phyloP scores from a whole-genome alignment of 1,284 basidiomycete genomes.

The Cutaneotrichosporon sp. region DNA sequence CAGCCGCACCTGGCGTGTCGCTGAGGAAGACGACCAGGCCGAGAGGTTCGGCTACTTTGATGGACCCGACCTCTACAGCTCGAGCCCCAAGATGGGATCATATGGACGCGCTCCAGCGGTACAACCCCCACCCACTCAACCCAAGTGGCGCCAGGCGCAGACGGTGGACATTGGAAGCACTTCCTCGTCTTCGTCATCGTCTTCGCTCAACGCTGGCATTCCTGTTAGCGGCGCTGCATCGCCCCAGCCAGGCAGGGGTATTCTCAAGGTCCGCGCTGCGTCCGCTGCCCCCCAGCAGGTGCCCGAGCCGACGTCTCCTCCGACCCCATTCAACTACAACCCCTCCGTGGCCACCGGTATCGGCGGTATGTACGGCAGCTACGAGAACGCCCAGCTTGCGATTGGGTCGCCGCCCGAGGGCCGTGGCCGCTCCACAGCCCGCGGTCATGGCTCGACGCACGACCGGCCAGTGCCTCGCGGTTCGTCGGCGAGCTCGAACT shows the following conservation, averaged over 20 bases:
- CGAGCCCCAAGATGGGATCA: conserved; percentile 7
- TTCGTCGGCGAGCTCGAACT: conserved; percentile 26
- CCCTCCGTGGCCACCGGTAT: conserved; percentile 48
- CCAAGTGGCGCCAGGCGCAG: conserved; percentile 45
- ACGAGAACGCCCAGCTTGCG: conserved; percentile 16
- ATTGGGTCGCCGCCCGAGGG: conserved; percentile 24
- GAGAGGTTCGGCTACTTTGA: conserved; percentile 59
- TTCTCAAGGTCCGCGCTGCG: conserved; percentile 41
- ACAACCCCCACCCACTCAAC: conserved; percentile 36
- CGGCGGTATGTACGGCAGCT: conserved; percentile 39
- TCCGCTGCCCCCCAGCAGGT: conserved; percentile 7
- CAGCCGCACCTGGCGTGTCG: conserved; percentile 23
- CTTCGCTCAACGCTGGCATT: conserved; percentile 22
- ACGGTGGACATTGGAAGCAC: conserved; percentile 18
- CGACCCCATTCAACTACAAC: conserved; percentile 47
- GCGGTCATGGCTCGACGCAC: conserved; percentile 26
- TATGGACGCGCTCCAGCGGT: conserved; percentile 31
- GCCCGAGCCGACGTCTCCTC: conserved; percentile 26
- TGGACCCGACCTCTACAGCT: conserved; percentile 52
- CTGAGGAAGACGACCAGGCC: conserved; percentile 52
- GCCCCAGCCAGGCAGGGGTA: conserved; percentile 30
- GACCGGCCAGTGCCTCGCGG: conserved; percentile 36
- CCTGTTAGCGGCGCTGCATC: conserved; percentile 4
- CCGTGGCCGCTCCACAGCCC: conserved; percentile 31
- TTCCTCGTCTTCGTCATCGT: conserved; percentile 24